Evolutionary conservation across 176 grass and related monocot species (phyloP).

Genomic region (Eleusine coracana): DNA sequence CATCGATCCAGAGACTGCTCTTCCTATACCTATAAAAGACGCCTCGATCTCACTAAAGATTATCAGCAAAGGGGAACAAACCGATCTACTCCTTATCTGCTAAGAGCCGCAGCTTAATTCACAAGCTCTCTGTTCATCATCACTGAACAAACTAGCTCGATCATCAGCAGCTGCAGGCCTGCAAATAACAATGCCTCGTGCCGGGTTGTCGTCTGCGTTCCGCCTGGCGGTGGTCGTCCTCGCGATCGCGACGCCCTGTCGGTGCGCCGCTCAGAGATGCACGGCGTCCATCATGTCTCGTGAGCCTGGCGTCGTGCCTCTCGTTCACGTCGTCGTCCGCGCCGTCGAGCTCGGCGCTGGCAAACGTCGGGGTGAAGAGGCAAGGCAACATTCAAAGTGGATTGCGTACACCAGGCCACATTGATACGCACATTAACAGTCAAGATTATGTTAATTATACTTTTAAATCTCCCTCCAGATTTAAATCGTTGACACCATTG

Average conservation of each 20-base stretch:
- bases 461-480: no score
- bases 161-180: neutral
- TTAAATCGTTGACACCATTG: no score
- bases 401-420: no score
- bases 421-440: no score
- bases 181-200: neutral
- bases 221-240: neutral
- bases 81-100: neutral
- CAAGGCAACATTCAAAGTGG: no score
- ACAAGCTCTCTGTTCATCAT: no score
- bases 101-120: neutral
- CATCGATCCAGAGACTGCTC: neutral
- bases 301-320: constrained; percentile 14
- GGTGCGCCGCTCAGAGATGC: constrained; percentile 15
- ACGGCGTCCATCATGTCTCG: neutral
- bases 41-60: neutral
- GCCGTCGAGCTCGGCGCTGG: constrained; percentile 1
- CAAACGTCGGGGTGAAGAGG: neutral
- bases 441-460: no score
- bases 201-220: no score
- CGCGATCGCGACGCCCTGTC: neutral
- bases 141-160: no score
- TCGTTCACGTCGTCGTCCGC: neutral
- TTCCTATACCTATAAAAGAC: neutral
- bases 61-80: neutral